Base-by-base conservation (phyloP, 2,329 filamentous ascomycete species). In the Aspergillus sp. region DNA sequence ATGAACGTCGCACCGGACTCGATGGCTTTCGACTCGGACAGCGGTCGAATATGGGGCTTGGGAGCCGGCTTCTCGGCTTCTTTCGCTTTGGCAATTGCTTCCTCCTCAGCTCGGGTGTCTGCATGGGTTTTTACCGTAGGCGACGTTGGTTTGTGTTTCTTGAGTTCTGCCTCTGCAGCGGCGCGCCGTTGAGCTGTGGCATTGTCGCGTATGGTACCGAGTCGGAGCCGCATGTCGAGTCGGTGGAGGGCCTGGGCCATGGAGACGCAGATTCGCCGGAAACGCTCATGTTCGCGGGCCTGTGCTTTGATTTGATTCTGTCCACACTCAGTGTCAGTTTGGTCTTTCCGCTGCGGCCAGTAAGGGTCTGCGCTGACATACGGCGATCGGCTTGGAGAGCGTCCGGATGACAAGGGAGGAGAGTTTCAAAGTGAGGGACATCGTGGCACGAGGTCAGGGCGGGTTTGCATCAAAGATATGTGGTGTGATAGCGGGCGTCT, bases 1-100 rank as follows among this genome's bases (percentile, higher is more conserved):
- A 89, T 88, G 69, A 91, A 90, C 64, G 88, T 90, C 3, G 88
- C 88, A 3, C 88, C 88, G 43, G 85, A 84, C 71, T 91, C 88
- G 58, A 91, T 90, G 0, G 88, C 88, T 68, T 89, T 89, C 13
- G 85, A 82, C 71, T 91, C 88, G 3, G 85, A 86, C 11, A 91
- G 78, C 7, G 88, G 88, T 49, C 87, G 79, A 59, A 90, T 89
- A 38, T 83, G 82, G 6, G 84, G 84, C 60, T 79, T 79, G 28
- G 74, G 77, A 46, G 73, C 77, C 62, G 79, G 75, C 63, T 83
- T 82, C 50, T 81, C 78, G 55, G 83, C 78, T 67, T 82, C 82
- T 59, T 80, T 80, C 41, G 72, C 73, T 61, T 76, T 77, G 19
- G 74, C 80, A 4, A 80, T 73, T 47, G 82, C 78, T 22, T 79